Base-by-base conservation (phyloP, 768 basidiomycete genomes). In the Mycena rebaudengoi region DNA sequence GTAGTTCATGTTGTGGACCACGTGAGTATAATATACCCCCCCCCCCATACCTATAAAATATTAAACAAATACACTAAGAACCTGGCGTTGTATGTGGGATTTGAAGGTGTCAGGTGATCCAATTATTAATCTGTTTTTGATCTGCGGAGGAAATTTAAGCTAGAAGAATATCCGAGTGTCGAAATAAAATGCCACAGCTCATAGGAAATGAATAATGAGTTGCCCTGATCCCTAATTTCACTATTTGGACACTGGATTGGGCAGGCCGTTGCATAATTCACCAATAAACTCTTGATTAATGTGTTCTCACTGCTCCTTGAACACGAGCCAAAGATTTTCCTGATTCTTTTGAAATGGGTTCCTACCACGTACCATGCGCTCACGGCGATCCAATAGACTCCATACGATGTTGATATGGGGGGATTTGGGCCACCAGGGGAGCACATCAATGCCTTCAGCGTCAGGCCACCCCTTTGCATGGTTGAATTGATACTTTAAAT, bases 101-200 rank as follows among this genome's bases (percentile, higher is more conserved):
- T 49, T 20, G 28, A 32, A 16, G 4, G 13, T 49, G 21, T n/a
- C 16, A 18, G 28, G 29, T 49, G 48, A 32, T 49, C 48, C 48
- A 49, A 30, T 49, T 49, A 49, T 32, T 49, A 49, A 30, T 49
- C 48, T 49, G 48, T 32, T 49, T 49, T 49, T 49, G 11, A 32
- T 20, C 26, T 14, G 48, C 45, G 20, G 28, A 14, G 14, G 21
- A 48, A 26, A 3, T 48, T 48, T 29, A 30, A 48, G n/a, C n/a
- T n/a, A n/a, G n/a, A n/a, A n/a, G n/a, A n/a, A n/a, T n/a, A n/a
- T n/a, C n/a, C n/a, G n/a, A n/a, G n/a, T n/a, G n/a, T n/a, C n/a
- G n/a, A n/a, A n/a, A n/a, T n/a, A n/a, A n/a, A n/a, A n/a, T n/a
- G n/a, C n/a, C n/a, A n/a, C n/a, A n/a, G n/a, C n/a, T n/a, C n/a